Evolutionary conservation across 495 filamentous ascomycete species (phyloP), one percentile per base, ranked within the genome.

Genomic region (Neurospora pannonica): DNA sequence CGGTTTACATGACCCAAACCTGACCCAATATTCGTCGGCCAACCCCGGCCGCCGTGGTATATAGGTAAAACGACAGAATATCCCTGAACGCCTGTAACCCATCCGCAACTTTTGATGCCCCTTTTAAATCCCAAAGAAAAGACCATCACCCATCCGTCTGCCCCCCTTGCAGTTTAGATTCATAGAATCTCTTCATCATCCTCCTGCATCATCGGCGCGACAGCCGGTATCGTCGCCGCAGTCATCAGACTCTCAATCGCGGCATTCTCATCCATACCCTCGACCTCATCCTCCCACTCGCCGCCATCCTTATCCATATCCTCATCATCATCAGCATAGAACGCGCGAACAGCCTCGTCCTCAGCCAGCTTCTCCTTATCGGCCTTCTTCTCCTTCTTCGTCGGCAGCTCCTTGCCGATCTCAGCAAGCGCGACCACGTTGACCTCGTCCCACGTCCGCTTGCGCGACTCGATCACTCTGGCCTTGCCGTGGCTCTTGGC

Each of bases 401-500:
- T 28, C 6, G 54, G 38, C 71, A 28, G 71, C 73, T 75, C 70
- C 40, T 31, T n/a, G 70, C 74, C 17, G 54, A 72, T 67, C 36
- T 54, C 31, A 15, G 31, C 46, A 38, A 46, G 8, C 43, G 70
- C 75, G 8, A 83, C 84, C 76, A 83, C 83, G 81, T 90, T 90
- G 80, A 90, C 77, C 71, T 89, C 86, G 31, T 91, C 88, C 90
- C 89, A 90, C 60, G 84, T 82, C 73, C 86, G 87, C 67, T 82
- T 83, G 78, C 89, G 78, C 38, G 83, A 79, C 71, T 88, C 85
- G n/a, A 94, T 87, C n/a, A 77, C 84, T 77, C 88, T 90, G 37
- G 86, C 88, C 71, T 86, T 87, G 21, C 78, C 85, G 75, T 89
- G 84, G 82, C 92, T 94, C 78, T 89, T 89, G 72, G 88, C 84